Evolutionary conservation across 2,329 filamentous ascomycete genomes (phyloP).

Genomic region (Pestalotiopsis sp.): DNA sequence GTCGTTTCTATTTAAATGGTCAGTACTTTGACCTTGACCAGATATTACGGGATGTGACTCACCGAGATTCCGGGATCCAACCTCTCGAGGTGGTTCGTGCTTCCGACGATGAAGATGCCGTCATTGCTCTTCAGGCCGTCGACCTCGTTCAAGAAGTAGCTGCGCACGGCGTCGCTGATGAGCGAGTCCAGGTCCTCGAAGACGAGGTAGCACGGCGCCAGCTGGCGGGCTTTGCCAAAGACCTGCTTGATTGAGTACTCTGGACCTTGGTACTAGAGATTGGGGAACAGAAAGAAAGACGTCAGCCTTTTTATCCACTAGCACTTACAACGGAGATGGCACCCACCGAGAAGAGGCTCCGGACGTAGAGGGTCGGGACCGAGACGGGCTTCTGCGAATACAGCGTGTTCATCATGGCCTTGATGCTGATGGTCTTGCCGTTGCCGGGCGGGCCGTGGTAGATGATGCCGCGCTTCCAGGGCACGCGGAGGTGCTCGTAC

Average conservation of each 20-base stretch:
- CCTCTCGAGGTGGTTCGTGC: constrained; percentile 67
- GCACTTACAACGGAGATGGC: constrained; percentile 40
- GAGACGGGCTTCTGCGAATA: constrained; percentile 50
- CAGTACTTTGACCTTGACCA: too few species aligned
- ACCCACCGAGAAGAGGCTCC: constrained; percentile 61
- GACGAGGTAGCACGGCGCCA: constrained; percentile 70
- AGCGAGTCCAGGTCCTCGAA: constrained; percentile 75
- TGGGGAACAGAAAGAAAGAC: constrained; percentile 14
- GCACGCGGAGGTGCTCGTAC: constrained; percentile 64
- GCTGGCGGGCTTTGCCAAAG: constrained; percentile 61
- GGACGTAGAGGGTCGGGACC: constrained; percentile 66
- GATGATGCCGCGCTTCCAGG: constrained; percentile 73
- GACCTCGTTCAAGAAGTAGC: constrained; percentile 75
- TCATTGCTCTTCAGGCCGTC: constrained; percentile 72
- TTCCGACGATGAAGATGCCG: constrained; percentile 71
- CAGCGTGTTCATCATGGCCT: constrained; percentile 68
- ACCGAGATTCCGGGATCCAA: constrained; percentile 67
- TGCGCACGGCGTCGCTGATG: constrained; percentile 61
- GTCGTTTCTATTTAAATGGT: constrained; percentile 52
- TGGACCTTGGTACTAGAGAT: constrained; percentile 53
- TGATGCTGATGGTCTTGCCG: constrained; percentile 71
- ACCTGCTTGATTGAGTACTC: constrained; percentile 57
- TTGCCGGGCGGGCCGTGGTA: constrained; percentile 67
- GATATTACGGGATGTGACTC: too few species aligned
- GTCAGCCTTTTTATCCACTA: background rate